Conservation (phyloP, 306 rosid genomes). For the Cyamopsis tetragonoloba region DNA sequence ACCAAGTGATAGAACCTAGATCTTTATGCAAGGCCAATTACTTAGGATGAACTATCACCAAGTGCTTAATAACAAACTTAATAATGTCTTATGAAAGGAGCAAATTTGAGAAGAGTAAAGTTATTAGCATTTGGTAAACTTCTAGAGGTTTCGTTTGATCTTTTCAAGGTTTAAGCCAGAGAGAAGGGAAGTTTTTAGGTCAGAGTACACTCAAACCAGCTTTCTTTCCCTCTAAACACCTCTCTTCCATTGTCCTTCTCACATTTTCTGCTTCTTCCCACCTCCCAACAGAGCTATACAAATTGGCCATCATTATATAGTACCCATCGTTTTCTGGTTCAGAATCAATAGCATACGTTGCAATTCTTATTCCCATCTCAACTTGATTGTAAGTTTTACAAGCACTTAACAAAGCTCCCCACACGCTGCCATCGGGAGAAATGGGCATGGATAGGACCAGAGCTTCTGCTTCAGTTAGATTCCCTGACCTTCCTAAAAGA, state of each 20-base stretch:
- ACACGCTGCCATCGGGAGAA: constrained; percentile 64
- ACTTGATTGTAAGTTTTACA: constrained; percentile 59
- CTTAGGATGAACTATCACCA: too few species aligned
- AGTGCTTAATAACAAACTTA: not conserved
- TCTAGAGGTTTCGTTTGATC: constrained; percentile 1
- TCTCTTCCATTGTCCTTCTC: constrained; percentile 53
- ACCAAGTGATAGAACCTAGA: too few species aligned
- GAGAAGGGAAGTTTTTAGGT: constrained; percentile 2
- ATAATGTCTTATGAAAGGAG: not conserved
- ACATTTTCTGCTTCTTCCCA: constrained; percentile 78
- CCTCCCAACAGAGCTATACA: constrained; percentile 64
- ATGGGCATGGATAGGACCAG: constrained; percentile 74
- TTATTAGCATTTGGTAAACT: not conserved
- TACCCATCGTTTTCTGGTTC: constrained; percentile 81
- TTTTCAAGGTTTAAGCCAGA: not conserved
- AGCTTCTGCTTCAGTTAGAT: constrained; percentile 65
- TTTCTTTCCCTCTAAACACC: constrained; percentile 52
- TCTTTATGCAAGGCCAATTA: too few species aligned
- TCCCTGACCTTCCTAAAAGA: constrained; percentile 71
- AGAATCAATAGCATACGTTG: constrained; percentile 51
- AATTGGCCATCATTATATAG: constrained; percentile 54
- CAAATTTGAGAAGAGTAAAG: constrained; percentile 2
- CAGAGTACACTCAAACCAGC: constrained; percentile 58
- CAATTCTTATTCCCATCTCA: constrained; percentile 65
- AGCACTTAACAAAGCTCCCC: constrained; percentile 77